Base-by-base conservation (phyloP, 805 yeast genomes). In the Vanderwaltozyma tropicalis region DNA sequence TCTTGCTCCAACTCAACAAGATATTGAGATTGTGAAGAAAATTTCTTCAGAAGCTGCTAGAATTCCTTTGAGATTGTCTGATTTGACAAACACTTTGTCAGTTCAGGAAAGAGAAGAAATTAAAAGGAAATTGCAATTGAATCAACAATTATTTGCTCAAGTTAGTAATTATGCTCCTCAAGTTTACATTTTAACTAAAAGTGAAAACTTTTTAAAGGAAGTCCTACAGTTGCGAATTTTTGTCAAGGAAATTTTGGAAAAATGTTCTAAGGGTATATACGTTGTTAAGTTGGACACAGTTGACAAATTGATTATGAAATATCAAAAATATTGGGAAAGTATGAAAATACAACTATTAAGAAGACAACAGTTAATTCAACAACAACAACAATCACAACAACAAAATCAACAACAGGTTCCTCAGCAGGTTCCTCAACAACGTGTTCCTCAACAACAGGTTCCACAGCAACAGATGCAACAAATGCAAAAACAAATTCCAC, bases 161-260 rank as follows among this genome's bases (percentile, higher is more conserved):
- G 80, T 81, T 14, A 94, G 85, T 53, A 79, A 79, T 42, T 67
- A 86, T 31, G 75, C 84, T 29, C 86, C 94, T 27, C 78, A 82
- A 52, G 84, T 83, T 50, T 86, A 74, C 52, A 71, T 80, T 41
- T 66, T 84, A 42, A 81, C 94, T 1, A 76, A 79, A 48, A 82
- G 81, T 55, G 71, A 69, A 34, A 83, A 78, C 35, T 88, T 84
- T 9, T 80, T 94, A 1, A 77, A 75, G 50, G 73, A 83, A 47
- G 71, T 87, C 41, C 69, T 87, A 42, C 88, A 82, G 53, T 74
- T 83, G 68, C 78, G 85, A 59, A 71, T 76, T 42, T 79, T 85
- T 79, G 76, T 84, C 31, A 79, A 76, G 50, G 81, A 79, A 53
- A 81, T 85, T 42, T 62, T 79, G 47, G 92, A 84, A 36, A 77